Evolutionary conservation across 805 yeast genomes (phyloP).

Genomic region (Candida multigemmis): DNA sequence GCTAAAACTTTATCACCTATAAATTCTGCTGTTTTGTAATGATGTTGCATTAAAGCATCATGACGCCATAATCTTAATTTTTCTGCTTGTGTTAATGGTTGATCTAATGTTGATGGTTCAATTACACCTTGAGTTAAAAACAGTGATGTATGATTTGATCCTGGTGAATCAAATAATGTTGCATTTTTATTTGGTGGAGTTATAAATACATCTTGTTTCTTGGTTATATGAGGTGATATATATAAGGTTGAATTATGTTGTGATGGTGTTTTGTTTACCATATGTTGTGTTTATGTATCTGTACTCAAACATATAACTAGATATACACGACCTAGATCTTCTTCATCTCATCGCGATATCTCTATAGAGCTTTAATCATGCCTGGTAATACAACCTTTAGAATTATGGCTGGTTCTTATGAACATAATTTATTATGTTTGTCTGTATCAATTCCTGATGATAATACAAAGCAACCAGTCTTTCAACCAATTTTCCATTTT

Average conservation of each 20-base stretch:
- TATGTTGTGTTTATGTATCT: too few relatives aligned
- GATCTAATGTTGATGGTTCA: constrained; percentile 4
- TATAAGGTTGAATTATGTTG: constrained; percentile 69
- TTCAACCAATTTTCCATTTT: constrained; percentile 92
- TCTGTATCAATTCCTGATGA: constrained; percentile 52
- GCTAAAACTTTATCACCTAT: constrained; percentile 86
- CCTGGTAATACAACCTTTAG: too few relatives aligned
- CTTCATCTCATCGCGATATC: too few relatives aligned
- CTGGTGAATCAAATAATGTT: constrained; percentile 34
- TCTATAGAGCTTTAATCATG: too few relatives aligned
- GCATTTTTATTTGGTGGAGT: constrained; percentile 42
- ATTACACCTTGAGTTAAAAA: constrained; percentile 22
- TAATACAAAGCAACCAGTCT: constrained; percentile 44
- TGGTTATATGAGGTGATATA: constrained; percentile 57
- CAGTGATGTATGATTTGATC: constrained; percentile 25
- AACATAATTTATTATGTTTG: constrained; percentile 81
- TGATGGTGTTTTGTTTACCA: constrained; percentile 30
- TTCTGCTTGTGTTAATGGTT: constrained; percentile 71
- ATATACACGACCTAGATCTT: too few relatives aligned
- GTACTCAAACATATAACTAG: too few relatives aligned
- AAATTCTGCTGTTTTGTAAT: constrained; percentile 80
- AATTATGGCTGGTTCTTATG: constrained; percentile 90
- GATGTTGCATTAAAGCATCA: constrained; percentile 88
- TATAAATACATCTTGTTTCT: constrained; percentile 29
- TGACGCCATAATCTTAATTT: constrained; percentile 85